Evolutionary conservation across 805 yeast species (phyloP), one percentile per base, ranked within the genome.

Genomic region (Zygotorulaspora danielsina): DNA sequence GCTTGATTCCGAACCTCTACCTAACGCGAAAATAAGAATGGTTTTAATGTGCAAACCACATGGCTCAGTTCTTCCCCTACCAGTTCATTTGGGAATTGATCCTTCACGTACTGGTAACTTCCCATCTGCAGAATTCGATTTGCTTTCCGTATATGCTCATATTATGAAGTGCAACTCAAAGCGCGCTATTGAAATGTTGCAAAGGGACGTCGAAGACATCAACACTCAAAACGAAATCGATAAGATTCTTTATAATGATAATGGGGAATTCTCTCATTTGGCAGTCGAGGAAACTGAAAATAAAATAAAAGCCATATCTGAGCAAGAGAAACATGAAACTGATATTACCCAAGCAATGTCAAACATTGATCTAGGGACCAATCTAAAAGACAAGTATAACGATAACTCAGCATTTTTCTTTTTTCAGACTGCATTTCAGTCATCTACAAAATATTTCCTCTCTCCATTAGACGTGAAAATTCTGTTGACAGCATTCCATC

Each of bases 401-500:
- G 75, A 72, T 44, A 32, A 55, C 1, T 63, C 65, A 44, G 75
- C 81, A 6, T 86, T 66, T 55, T 86, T 74, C 59, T 90, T 78
- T 56, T 90, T 84, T 58, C 89, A 89, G 55, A 79, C 93, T 0
- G 77, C 81, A 0, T 81, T 85, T 59, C 76, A 78, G 46, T 71
- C 89, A 0, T 63, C 80, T 2, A 75, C 81, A 2, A 72, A 74
- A 44, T 87, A 67, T 58, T 82, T 85, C 32, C 65, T 90, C 12
- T 78, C 95, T 0, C 79, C 86, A 5, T 66, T 93, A 31, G 99
- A 93, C 57, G 72, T 85, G 19, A 82, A 82, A 45, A 78, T 90
- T 13, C 64, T 90, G 41, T 73, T 75, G 44, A 57, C 77, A 1
- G 71, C 79, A 2, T 87, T 76, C 61, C 78, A 78, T 2, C 64